phyloP scores from a whole-genome alignment of 2,329 filamentous ascomycete genomes.

The Leptodontidium sp. region DNA sequence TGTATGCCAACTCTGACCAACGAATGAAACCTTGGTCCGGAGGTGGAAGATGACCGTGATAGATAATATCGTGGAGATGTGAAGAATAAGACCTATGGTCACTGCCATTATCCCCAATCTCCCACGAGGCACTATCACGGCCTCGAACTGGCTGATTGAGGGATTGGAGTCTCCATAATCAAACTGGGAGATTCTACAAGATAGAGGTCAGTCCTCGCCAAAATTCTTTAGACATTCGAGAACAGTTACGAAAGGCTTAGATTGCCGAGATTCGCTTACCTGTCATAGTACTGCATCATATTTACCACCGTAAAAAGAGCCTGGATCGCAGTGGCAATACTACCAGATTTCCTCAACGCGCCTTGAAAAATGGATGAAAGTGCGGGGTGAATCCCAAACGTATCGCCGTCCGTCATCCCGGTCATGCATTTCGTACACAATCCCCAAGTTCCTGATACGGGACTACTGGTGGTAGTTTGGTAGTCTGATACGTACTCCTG shows the following conservation, averaged over 20 bases:
- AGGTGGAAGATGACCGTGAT: background rate
- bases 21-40: background rate
- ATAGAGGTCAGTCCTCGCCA: no score
- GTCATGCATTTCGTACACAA: slow-evolving; percentile 18
- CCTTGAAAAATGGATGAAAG: slow-evolving; percentile 22
- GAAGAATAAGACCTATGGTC: background rate
- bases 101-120: background rate
- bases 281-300: slow-evolving; percentile 23
- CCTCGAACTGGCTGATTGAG: background rate
- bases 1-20: background rate
- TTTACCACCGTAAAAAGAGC: slow-evolving; percentile 14
- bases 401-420: background rate
- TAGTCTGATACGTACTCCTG: background rate
- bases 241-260: no score
- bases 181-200: background rate
- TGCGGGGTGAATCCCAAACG: slow-evolving; percentile 5
- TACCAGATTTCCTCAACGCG: slow-evolving; percentile 8
- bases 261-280: background rate
- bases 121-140: background rate
- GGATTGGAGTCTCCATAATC: background rate
- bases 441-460: slow-evolving; percentile 8
- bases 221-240: no score
- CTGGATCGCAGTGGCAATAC: slow-evolving; percentile 11
- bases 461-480: background rate
- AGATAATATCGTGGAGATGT: background rate